Evolutionary conservation across 257 asterid species (phyloP).

Genomic region (Perilla frutescens): DNA sequence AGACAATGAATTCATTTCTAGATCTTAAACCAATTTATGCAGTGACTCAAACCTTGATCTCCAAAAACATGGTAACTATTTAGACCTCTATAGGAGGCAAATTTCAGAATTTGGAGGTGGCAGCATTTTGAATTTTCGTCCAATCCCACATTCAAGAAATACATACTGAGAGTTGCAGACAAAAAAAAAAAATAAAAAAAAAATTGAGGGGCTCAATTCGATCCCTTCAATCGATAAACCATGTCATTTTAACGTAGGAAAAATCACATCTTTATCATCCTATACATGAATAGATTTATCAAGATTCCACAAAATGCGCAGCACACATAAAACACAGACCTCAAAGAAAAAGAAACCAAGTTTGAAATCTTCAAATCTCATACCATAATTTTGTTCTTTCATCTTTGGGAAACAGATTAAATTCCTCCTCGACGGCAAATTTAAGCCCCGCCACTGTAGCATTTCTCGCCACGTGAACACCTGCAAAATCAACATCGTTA

Average conservation of each 20-base stretch:
- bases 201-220: neutral
- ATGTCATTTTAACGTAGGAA: neutral
- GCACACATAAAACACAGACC: neutral
- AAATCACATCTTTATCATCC: slow-evolving; percentile 3
- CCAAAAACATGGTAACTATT: neutral
- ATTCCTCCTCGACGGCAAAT: slow-evolving; percentile 57
- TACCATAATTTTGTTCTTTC: slow-evolving; percentile 57
- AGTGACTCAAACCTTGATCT: neutral
- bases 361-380: slow-evolving; percentile 7
- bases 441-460: slow-evolving; percentile 57
- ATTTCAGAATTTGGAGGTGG: slow-evolving; percentile 8
- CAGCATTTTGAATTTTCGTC: neutral
- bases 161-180: neutral
- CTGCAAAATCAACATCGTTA: slow-evolving; percentile 36
- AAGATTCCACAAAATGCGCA: slow-evolving; percentile 24
- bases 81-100: neutral
- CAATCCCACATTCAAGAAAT: neutral
- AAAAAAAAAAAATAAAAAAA: neutral
- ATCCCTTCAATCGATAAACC: neutral
- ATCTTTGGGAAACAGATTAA: slow-evolving; percentile 33
- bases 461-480: slow-evolving; percentile 55
- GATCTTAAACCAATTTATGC: neutral
- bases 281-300: neutral
- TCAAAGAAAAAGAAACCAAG: slow-evolving; percentile 8
- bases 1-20: neutral